Evolutionary conservation across 2,329 filamentous ascomycete genomes (phyloP).

Genomic region (Arthrinium phaeospermum): DNA sequence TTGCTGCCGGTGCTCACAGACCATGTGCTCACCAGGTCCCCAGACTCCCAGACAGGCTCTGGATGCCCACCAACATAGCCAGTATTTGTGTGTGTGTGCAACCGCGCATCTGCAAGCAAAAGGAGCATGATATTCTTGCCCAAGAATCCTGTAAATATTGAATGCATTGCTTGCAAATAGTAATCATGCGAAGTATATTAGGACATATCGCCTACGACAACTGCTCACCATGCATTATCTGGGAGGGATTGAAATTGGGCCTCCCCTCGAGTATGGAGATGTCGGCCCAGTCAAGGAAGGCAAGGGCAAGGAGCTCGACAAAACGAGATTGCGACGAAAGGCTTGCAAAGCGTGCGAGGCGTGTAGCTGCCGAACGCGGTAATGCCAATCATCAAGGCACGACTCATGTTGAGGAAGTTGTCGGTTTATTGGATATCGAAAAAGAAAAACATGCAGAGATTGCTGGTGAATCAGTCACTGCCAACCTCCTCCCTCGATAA

Average conservation of each 20-base stretch:
- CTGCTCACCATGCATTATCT: background rate
- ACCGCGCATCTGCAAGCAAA: background rate
- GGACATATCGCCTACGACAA: background rate
- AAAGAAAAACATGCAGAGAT: background rate
- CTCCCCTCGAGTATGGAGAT: conserved; percentile 8
- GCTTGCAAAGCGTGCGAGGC: background rate
- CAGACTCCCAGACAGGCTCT: background rate
- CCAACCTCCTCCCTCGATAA: background rate
- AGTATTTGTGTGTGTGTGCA: background rate
- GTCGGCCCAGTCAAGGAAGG: background rate
- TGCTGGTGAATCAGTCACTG: background rate
- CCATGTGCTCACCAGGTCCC: background rate
- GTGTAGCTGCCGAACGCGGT: background rate
- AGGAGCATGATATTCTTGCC: background rate
- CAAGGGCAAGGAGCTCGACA: background rate
- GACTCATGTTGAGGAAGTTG: background rate
- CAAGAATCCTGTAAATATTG: background rate
- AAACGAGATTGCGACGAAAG: background rate
- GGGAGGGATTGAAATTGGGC: conserved; percentile 2
- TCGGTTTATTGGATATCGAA: background rate
- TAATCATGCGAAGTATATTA: background rate
- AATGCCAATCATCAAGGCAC: background rate
- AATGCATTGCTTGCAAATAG: background rate
- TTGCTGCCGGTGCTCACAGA: background rate
- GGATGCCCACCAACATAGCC: background rate